A percentile compares a stretch with the other conserved stretches of the same genome.
phyloP scores from a whole-genome alignment of 345 rosid species.

The Heritiera fomes region DNA sequence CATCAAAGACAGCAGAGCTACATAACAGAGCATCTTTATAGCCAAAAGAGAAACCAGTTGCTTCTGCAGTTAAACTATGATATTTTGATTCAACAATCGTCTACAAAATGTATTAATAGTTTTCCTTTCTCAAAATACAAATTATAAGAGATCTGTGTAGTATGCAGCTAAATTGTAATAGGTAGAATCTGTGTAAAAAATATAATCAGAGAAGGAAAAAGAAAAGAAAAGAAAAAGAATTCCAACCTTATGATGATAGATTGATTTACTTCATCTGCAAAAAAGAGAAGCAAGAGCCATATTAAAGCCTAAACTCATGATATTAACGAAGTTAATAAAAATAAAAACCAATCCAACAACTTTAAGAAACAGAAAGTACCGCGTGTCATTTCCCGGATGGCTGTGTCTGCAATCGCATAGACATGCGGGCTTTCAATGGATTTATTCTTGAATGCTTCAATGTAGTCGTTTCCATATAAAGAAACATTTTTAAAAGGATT shows the following conservation, averaged over 20 bases:
- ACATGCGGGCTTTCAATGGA: constrained; percentile 84
- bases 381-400: constrained; percentile 95
- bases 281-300: constrained; percentile 26
- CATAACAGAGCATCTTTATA: neutral
- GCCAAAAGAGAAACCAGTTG: neutral
- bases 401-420: constrained; percentile 94
- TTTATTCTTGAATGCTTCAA: constrained; percentile 83
- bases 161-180: neutral
- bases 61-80: neutral
- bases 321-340: neutral
- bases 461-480: constrained; percentile 72
- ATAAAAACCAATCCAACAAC: constrained; percentile 16
- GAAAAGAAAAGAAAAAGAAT: neutral
- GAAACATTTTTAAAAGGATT: constrained; percentile 96
- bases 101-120: neutral
- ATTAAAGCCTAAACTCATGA: constrained; percentile 28
- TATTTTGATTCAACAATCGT: neutral
- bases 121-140: constrained; percentile 5
- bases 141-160: neutral
- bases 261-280: constrained; percentile 97
- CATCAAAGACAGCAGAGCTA: neutral
- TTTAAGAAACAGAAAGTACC: constrained; percentile 49
- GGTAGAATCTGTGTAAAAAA: neutral
- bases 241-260: constrained; percentile 98
- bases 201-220: neutral